Base-by-base conservation (phyloP, 495 filamentous ascomycete species). In the Tuber aestivum region DNA sequence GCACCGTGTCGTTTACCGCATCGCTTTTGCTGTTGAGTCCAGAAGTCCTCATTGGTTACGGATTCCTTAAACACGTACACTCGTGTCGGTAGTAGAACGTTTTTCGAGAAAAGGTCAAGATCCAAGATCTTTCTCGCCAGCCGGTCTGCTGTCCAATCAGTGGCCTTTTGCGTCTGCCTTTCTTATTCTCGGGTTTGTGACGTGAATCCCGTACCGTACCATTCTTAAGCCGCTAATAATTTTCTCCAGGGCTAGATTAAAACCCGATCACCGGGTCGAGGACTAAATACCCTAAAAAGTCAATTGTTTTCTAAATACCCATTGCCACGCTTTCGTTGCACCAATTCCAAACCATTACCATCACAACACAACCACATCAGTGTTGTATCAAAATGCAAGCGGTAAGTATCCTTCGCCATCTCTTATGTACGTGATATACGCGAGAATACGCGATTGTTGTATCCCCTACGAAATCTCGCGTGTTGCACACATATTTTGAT, bases 401-500 rank as follows among this genome's bases (percentile, higher is more conserved):
- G 44, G 78, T 79, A 70, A 79, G 78, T 75, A 71, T 35, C 45
- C 61, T 44, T 61, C 14, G 48, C 42, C 23, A 69, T 69, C 45
- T 38, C n/a, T 41, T 75, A 27, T 70, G 32, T 41, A 48, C 70
- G 37, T 44, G 70, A 72, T 73, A 35, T 56, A 78, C 70, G 68
- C 75, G 56, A 74, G 65, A 75, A 75, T 74, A 79, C 48, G 76
- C 69, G 75, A 78, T 78, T 65, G 10, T 74, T 61, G 23, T 72
- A 56, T 32, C 71, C 32, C 35, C 16, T 70, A 72, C 71, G 44
- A 74, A n/a, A 74, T 41, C 61, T 74, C 70, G 69, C 40, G 32
- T 32, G 72, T 12, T 70, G 86, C 83, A 78, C 83, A 78, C 81
- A 83, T 83, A 83, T 74, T 77, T 84, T 77, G 80, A 80, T 69